Conservation (phyloP, 257 asterid genomes). For the Verbena officinalis region DNA sequence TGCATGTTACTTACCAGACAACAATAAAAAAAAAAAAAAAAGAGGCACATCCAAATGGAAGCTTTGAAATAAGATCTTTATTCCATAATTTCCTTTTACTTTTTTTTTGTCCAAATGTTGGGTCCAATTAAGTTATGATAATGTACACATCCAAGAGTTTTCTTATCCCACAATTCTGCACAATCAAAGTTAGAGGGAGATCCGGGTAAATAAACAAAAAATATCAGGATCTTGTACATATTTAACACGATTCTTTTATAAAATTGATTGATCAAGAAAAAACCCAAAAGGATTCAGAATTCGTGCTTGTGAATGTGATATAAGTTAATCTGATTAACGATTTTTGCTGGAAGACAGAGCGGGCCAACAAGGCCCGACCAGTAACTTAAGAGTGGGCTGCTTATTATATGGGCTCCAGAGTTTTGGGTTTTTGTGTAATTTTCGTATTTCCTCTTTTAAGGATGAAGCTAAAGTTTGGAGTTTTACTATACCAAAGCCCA, state of each 20-base stretch:
- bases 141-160: slow-evolving; percentile 7
- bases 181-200: background rate
- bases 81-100: background rate
- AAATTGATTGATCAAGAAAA: too few species aligned
- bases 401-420: too few species aligned
- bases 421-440: too few species aligned
- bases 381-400: too few species aligned
- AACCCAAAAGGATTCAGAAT: too few species aligned
- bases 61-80: slow-evolving; percentile 19
- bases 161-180: slow-evolving; percentile 30
- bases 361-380: too few species aligned
- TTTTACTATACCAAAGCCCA: too few species aligned
- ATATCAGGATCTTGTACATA: background rate
- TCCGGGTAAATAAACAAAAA: background rate
- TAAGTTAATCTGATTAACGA: too few species aligned
- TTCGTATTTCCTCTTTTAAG: too few species aligned
- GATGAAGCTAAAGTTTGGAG: too few species aligned
- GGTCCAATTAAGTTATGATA: background rate
- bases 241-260: too few species aligned
- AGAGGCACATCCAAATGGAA: slow-evolving; percentile 8
- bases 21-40: background rate
- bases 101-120: slow-evolving; percentile 17
- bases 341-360: background rate
- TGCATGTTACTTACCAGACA: background rate
- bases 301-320: too few species aligned